These are phyloP conservation scores for Ceratocystis cacaofunesta DNA, from an alignment of 2,329 filamentous ascomycete genomes.

Conservation along the genomic window DNA sequence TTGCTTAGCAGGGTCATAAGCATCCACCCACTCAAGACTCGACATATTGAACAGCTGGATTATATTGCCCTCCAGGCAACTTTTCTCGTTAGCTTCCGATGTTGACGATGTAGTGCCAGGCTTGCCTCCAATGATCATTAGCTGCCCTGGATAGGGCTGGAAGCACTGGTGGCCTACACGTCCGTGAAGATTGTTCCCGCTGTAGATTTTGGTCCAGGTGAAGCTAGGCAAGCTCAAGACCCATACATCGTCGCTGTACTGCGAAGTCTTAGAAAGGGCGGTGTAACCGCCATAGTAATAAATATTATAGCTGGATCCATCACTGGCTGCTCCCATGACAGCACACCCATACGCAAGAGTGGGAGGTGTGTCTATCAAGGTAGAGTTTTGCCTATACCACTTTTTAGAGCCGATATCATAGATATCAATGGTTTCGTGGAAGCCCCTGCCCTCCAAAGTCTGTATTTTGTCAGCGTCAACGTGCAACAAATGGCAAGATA, in stretches of 20 bases:
- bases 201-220: conserved; percentile 50
- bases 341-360: conserved; percentile 55
- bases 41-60: conserved; percentile 60
- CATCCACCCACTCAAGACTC: conserved; percentile 50
- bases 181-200: conserved; percentile 36
- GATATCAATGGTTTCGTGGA: conserved; percentile 58
- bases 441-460: conserved; percentile 46
- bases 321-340: conserved; percentile 55
- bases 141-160: conserved; percentile 61
- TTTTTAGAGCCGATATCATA: conserved; percentile 56
- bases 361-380: conserved; percentile 30
- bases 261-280: conserved; percentile 28
- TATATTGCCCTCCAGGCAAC: conserved; percentile 37
- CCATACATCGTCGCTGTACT: conserved; percentile 56
- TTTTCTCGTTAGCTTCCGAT: conserved; percentile 18
- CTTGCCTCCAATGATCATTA: conserved; percentile 63
- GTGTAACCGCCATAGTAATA: conserved; percentile 73
- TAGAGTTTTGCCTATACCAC: conserved; percentile 57
- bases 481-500: background rate
- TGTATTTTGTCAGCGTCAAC: background rate
- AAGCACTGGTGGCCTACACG: conserved; percentile 64
- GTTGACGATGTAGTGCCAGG: conserved; percentile 20
- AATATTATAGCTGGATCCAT: conserved; percentile 63
- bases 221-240: conserved; percentile 67
- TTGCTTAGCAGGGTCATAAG: conserved; percentile 51